Conservation (phyloP, 805 yeast genomes). For the Lachancea waltii region DNA sequence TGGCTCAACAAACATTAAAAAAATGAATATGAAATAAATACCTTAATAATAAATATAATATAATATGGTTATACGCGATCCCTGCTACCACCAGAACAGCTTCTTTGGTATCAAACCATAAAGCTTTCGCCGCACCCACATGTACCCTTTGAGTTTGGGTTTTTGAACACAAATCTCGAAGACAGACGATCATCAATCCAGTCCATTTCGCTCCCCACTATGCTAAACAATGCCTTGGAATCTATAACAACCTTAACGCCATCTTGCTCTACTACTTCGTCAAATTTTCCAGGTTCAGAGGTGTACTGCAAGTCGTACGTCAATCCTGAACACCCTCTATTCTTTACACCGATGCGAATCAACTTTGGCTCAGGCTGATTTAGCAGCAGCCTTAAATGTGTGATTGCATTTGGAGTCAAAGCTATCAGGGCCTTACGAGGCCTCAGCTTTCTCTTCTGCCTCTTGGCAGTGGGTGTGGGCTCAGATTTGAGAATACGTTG, state of each 20-base stretch:
- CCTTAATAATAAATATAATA: not conserved
- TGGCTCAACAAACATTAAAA: too few relatives aligned
- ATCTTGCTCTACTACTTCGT: slow-evolving; percentile 87
- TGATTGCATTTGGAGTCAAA: slow-evolving; percentile 66
- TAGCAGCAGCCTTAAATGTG: slow-evolving; percentile 59
- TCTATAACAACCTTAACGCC: slow-evolving; percentile 90
- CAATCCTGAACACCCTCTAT: slow-evolving; percentile 95
- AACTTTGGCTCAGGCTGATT: slow-evolving; percentile 83
- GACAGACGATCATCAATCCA: slow-evolving; percentile 92
- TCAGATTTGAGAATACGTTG: slow-evolving; percentile 6
- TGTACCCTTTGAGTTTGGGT: slow-evolving; percentile 95
- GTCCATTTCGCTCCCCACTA: slow-evolving; percentile 97
- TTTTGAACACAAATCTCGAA: slow-evolving; percentile 83
- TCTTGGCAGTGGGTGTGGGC: slow-evolving; percentile 26
- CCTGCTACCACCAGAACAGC: too few relatives aligned
- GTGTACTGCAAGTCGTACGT: slow-evolving; percentile 90
- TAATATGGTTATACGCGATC: not conserved
- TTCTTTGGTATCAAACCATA: slow-evolving; percentile 58
- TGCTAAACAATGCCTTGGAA: slow-evolving; percentile 91
- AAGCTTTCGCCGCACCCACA: slow-evolving; percentile 99
- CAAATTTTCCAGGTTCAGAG: slow-evolving; percentile 85
- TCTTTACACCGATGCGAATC: slow-evolving; percentile 88
- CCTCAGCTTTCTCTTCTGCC: slow-evolving; percentile 57
- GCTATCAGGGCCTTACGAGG: slow-evolving; percentile 90
- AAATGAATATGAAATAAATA: not conserved